These are phyloP conservation scores for Tylopilus sp. DNA, from an alignment of 1,284 basidiomycete species.

Conservation along the genomic window DNA sequence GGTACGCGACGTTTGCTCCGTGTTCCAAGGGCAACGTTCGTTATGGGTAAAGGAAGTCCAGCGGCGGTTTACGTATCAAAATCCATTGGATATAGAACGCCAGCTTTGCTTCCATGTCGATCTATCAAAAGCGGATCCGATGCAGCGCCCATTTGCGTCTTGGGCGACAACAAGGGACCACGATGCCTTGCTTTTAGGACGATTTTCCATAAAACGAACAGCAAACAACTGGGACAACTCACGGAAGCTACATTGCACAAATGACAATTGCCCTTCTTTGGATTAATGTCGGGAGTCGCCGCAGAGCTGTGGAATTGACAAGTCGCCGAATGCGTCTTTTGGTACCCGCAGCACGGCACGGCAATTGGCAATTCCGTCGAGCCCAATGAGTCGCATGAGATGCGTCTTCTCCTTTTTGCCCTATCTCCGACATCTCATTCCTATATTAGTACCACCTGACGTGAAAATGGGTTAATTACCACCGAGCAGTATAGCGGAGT, in stretches of 20 bases:
- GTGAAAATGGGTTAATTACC: not conserved
- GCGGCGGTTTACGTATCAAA: conserved; percentile 5
- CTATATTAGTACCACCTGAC: not conserved
- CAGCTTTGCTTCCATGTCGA: not conserved
- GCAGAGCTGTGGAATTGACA: not conserved
- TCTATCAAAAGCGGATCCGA: not conserved
- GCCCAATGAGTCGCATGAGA: not conserved
- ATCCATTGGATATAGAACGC: not conserved
- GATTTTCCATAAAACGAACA: not conserved
- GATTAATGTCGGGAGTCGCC: not conserved
- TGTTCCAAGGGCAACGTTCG: not conserved
- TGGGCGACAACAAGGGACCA: no score
- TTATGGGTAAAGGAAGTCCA: not conserved
- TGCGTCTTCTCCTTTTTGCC: not conserved
- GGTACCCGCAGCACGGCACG: not conserved
- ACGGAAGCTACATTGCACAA: not conserved
- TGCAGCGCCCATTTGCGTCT: no score
- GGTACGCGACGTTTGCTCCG: not conserved
- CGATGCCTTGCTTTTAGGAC: no score
- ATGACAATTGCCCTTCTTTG: not conserved
- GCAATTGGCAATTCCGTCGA: not conserved
- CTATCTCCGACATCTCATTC: not conserved
- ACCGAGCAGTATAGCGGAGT: not conserved
- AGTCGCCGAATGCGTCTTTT: not conserved
- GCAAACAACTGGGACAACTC: not conserved